phyloP scores from a whole-genome alignment of 805 yeast species.

The Kregervanrija delftensis region DNA sequence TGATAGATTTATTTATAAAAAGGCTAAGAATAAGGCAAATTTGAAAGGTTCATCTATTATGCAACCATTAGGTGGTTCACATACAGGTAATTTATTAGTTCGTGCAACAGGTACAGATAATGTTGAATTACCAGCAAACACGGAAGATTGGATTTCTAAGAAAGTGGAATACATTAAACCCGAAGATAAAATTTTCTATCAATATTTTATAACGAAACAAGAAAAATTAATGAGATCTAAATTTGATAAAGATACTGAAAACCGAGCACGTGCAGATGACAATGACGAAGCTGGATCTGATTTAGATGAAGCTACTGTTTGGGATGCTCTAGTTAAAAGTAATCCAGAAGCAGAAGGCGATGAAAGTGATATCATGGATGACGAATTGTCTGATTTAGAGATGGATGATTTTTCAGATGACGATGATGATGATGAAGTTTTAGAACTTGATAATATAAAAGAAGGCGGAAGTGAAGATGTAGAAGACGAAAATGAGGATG shows the following conservation, averaged over 20 bases:
- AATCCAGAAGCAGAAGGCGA: conserved; percentile 52
- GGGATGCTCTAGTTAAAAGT: conserved; percentile 54
- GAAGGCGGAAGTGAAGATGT: conserved; percentile 25
- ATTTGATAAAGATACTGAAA: conserved; percentile 38
- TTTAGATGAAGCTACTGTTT: conserved; percentile 46
- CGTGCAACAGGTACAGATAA: conserved; percentile 41
- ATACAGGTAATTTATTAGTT: conserved; percentile 62
- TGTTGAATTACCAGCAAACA: conserved; percentile 59
- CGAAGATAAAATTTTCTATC: conserved; percentile 82
- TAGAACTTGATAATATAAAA: conserved; percentile 18
- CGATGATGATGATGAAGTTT: conserved; percentile 22
- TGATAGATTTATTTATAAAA: conserved; percentile 92
- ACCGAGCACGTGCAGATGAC: conserved; percentile 36
- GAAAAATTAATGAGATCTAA: conserved; percentile 30
- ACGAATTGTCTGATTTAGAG: conserved; percentile 32
- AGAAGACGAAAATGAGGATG: conserved; percentile 29
- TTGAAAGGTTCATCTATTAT: conserved; percentile 88
- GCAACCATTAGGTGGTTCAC: conserved; percentile 93
- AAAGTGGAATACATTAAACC: conserved; percentile 65
- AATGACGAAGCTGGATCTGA: conserved; percentile 36
- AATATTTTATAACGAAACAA: conserved; percentile 67
- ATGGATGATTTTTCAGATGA: conserved; percentile 31
- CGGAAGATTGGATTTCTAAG: conserved; percentile 74
- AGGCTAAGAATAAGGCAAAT: conserved; percentile 69
- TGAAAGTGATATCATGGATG: conserved; percentile 26